phyloP scores from a whole-genome alignment of 768 basidiomycete species.

The Leccinum variicolor region DNA sequence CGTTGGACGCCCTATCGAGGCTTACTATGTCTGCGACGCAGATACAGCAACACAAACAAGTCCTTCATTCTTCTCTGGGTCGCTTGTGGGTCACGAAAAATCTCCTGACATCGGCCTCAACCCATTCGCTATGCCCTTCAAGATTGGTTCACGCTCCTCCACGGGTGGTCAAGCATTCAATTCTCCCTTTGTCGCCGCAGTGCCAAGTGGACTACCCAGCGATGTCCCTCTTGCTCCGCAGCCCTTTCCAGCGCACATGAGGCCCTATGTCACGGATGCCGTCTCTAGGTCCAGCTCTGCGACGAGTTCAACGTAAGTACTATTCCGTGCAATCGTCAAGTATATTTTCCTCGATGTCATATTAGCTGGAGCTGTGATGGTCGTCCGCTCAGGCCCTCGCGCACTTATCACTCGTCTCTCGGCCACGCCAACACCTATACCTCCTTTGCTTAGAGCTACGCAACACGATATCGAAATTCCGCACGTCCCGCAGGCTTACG shows the following conservation, averaged over 20 bases:
- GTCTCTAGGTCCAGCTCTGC: constrained; percentile 34
- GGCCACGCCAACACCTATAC: constrained; percentile 16
- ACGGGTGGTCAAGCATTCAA: constrained; percentile 4
- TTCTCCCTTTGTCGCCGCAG: constrained; percentile 1
- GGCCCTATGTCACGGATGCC: constrained; percentile 14
- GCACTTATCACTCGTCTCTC: constrained; percentile 11
- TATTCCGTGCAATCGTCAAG: background rate
- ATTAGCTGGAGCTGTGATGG: constrained; percentile 31
- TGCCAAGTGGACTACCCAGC: constrained; percentile 17
- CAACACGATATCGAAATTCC: constrained; percentile 3
- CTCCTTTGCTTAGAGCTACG: constrained; percentile 19
- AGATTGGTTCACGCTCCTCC: constrained; percentile 13
- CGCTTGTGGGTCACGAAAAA: constrained; percentile 12
- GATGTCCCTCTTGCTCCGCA: constrained; percentile 26
- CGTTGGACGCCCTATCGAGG: constrained; percentile 41
- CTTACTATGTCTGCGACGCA: constrained; percentile 33
- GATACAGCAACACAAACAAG: constrained; percentile 2
- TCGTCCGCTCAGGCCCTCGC: constrained; percentile 17
- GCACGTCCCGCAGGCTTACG: constrained; percentile 1
- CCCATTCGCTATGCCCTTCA: constrained; percentile 32
- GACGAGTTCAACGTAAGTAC: constrained; percentile 31
- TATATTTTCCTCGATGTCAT: constrained; percentile 3
- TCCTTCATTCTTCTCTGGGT: constrained; percentile 9
- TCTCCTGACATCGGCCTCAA: constrained; percentile 26
- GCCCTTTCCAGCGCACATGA: constrained; percentile 15